These are phyloP conservation scores for Chalaropsis thielavioides DNA, from an alignment of 2,329 filamentous ascomycete species.

Conservation along the genomic window DNA sequence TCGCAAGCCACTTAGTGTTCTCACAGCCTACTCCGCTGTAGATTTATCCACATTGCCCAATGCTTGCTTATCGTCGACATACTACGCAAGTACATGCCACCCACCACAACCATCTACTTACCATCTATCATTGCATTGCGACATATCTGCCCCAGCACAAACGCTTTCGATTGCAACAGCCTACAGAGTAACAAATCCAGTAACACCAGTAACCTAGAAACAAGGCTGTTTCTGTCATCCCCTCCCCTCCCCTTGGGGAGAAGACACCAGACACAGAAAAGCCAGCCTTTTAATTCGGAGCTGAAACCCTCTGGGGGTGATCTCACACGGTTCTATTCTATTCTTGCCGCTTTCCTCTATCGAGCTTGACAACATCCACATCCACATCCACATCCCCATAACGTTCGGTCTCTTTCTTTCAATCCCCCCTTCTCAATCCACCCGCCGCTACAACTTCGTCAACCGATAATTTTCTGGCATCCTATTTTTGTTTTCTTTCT, in stretches of 20 bases:
- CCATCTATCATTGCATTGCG: too few species aligned
- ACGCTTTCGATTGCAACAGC: too few species aligned
- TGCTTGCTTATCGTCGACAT: too few species aligned
- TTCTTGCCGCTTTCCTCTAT: not conserved
- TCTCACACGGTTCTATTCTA: not conserved
- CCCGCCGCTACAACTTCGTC: not conserved
- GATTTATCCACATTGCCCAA: too few species aligned
- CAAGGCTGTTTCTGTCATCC: not conserved
- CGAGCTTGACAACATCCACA: not conserved
- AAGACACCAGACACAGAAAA: not conserved
- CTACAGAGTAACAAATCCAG: not conserved
- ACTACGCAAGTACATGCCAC: too few species aligned
- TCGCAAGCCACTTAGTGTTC: not conserved
- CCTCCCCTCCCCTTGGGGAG: not conserved
- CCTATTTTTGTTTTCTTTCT: not conserved
- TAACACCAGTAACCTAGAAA: not conserved
- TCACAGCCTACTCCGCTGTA: too few species aligned
- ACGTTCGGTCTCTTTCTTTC: not conserved
- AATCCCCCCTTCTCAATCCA: not conserved
- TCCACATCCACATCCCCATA: not conserved
- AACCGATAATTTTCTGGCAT: not conserved
- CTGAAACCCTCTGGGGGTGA: conserved; percentile 7
- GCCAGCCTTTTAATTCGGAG: conserved; percentile 7
- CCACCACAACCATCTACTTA: too few species aligned
- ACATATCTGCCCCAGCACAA: too few species aligned